Evolutionary conservation across 768 basidiomycete species (phyloP), one percentile per base, ranked within the genome.

Genomic region (Suillus paluster): DNA sequence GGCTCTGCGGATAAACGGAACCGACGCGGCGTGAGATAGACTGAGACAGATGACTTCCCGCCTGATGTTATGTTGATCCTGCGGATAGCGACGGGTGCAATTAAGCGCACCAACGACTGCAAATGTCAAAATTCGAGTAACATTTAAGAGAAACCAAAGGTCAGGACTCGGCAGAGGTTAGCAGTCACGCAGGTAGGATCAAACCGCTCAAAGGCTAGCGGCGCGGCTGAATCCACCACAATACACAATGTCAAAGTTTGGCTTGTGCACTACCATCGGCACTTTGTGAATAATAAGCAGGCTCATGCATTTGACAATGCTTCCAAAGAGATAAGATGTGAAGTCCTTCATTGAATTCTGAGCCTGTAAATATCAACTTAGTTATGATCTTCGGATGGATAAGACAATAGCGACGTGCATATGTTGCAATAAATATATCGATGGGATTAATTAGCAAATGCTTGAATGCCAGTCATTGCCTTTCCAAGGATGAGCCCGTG

Each of bases 401-500:
- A 39, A 55, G 38, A 41, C 9, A 38, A 21, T 30, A 50, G 33
- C 8, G n/a, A 27, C 59, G 38, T 38, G 54, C 17, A 61, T 48
- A 5, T 53, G 8, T 46, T 23, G 17, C 48, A 58, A 54, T 3
- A 9, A 25, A 46, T 59, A 19, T 25, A 36, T 44, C 42, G 44
- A 41, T 23, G n/a, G 30, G 59, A 62, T 66, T 74, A 86, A 70
- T 84, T 88, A 33, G 84, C 83, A 71, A 98, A 99, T 1, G 97
- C 97, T 45, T 86, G 86, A 46, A 95, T 85, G 15, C 87, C 94
- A 1, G 97, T 98, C 70, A 98, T 88, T 2, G 95, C 92, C 71
- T 92, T 96, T 57, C 97, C 97, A 42, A 99, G 80, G 57, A 98
- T 94, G 62, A 97, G 89, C n/a, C 92, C 82, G 68, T 94, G 92